Base-by-base conservation (phyloP, 331 rosid species). In the Quercus tomentella region DNA sequence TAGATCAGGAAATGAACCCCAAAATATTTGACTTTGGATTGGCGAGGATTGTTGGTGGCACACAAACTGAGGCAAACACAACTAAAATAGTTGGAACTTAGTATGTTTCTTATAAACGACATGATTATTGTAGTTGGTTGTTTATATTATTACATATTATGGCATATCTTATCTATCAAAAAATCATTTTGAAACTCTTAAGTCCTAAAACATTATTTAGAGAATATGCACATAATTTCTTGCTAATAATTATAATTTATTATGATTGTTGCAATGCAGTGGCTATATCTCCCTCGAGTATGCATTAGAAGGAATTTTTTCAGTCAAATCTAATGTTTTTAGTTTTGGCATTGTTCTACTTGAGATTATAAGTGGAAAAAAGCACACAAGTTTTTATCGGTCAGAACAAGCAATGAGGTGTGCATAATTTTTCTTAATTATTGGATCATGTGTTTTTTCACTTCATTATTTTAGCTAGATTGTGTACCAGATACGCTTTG, bases 331-430 rank as follows among this genome's bases (percentile, higher is more conserved):
- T 0, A 89, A 89, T 60, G 86, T 87, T n/a, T 91, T 83, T 61
- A 83, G 91, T 63, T 91, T 84, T n/a, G 93, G 92, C 0, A 85
- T 91, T 8, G 89, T 91, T 21, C 41, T 89, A 0, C 72, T 91
- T 22, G 92, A 87, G 83, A 87, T 89, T 80, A 73, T 91, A 1
- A 89, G 92, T 15, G 93, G 97, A 22, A 89, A 84, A 82, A 84
- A 18, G 79, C 86, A 88, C 82, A 89, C 88, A 0, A 84, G 91
- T 28, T 88, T 88, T 60, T 85, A 72, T 68, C 70, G 69, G 20
- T 81, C 87, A 0, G 15, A 85, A 3, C 78, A 58, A 63, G 76
- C 75, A 23, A 23, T 87, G 31, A 91, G 87, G 92, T 81, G 37
- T 5, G 37, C 7, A 5, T 33, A 33, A 33, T 33, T 33, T 33